Base-by-base conservation (phyloP, 139 green algal genomes). In the Tetradesmus lagerheimii region DNA sequence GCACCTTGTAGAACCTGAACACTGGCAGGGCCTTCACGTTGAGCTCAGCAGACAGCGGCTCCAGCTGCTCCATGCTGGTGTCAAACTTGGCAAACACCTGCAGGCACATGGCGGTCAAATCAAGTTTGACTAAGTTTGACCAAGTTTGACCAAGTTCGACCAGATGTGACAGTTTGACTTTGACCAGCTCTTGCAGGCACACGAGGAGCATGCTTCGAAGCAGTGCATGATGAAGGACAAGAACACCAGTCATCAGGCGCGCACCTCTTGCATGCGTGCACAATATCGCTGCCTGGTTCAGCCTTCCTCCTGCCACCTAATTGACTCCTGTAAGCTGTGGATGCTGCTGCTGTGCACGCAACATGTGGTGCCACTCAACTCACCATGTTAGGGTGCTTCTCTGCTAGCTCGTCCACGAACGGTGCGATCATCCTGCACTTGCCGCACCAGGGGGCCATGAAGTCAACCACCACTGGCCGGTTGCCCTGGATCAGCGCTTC, bases 361-460 rank as follows among this genome's bases (percentile, higher is more conserved):
- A n/a, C n/a, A n/a, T n/a, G n/a, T n/a, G n/a, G n/a, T n/a, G n/a
- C n/a, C n/a, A n/a, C n/a, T n/a, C n/a, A n/a, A 83, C 93, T 41
- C 89, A 95, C 93, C 57, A 98, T 88, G 4, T 90, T 92, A 1
- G 95, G 89, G 84, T 97, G 90, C 88, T 96, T 95, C 27, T 93
- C 92, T 81, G 94, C 93, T 62, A 98, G 92, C 31, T 95, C 89
- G 39, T 97, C 94, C 31, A 97, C 86, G 84, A 95, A 95, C 9
- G 95, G 95, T 0, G 86, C 92, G 57, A 98, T 94, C 94, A 97
- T 95, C 0, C 91, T 83, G 93, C 96, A 98, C 94, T 98, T 99
- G 92, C 97, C 96, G 45, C 95, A 97, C 89, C 85, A 93, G 45
- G 90, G 91, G 16, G 92, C 93, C 67, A 93, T 94, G 57, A 95